These are phyloP conservation scores for Neonothopanus nambi DNA, from an alignment of 1,284 basidiomycete genomes.

Conservation along the genomic window DNA sequence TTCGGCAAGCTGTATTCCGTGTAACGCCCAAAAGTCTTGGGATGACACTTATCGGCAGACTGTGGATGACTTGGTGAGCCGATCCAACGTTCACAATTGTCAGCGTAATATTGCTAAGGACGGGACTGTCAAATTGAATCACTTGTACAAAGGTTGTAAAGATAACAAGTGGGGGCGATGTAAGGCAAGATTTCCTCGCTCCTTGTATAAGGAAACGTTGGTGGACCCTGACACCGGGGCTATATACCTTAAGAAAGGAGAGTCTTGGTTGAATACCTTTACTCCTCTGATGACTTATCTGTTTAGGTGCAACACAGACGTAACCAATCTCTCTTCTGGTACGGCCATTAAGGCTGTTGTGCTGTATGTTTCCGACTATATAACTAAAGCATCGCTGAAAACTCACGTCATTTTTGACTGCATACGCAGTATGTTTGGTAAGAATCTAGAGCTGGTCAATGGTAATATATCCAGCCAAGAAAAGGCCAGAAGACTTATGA, in stretches of 20 bases:
- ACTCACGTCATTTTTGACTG: constrained; percentile 33
- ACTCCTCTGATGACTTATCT: too few species aligned
- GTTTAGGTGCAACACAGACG: too few species aligned
- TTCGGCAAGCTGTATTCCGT: too few species aligned
- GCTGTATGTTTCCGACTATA: constrained; percentile 40
- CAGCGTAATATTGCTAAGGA: too few species aligned
- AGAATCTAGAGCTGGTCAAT: constrained; percentile 21
- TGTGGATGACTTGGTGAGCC: not conserved
- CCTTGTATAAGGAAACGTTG: constrained; percentile 15
- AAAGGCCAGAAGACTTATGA: constrained; percentile 26
- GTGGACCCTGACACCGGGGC: constrained; percentile 28
- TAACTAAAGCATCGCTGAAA: constrained; percentile 37
- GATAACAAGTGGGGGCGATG: constrained; percentile 26
- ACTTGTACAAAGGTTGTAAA: not conserved
- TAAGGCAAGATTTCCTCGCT: constrained; percentile 29
- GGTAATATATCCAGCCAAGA: constrained; percentile 14
- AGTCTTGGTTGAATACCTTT: too few species aligned
- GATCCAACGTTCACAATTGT: constrained; percentile 18
- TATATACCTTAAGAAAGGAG: too few species aligned
- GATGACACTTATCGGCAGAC: too few species aligned
- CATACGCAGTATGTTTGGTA: constrained; percentile 28
- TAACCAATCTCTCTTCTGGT: constrained; percentile 30
- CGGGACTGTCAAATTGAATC: not conserved
- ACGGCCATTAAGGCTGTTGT: constrained; percentile 38
- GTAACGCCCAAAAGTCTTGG: not conserved